Percentiles rank a stretch among this genome's conserved stretches.
phyloP scores from a whole-genome alignment of 495 filamentous ascomycete species.

The Amorphotheca resinae region DNA sequence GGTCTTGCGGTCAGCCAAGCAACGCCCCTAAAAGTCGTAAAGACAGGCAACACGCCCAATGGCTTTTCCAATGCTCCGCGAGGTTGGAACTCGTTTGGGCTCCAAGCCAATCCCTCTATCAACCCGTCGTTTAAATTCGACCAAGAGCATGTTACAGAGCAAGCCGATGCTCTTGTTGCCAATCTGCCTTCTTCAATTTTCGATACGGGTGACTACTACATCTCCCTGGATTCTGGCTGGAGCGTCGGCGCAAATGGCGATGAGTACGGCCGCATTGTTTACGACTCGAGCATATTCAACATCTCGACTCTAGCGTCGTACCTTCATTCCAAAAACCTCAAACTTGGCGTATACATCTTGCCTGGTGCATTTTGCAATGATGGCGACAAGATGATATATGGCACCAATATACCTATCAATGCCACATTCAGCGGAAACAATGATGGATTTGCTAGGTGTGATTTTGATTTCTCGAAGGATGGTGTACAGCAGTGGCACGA shows the following conservation, averaged over 20 bases:
- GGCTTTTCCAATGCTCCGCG: conserved; percentile 14
- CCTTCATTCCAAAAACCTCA: conserved; percentile 19
- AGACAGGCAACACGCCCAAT: conserved; percentile 4
- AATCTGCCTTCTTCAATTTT: background rate
- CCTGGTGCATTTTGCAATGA: conserved; percentile 21
- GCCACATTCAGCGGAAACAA: conserved; percentile 20
- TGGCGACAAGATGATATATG: conserved; percentile 17
- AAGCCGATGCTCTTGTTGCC: conserved; percentile 6
- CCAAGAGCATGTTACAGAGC: conserved; percentile 1
- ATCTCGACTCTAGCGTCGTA: conserved; percentile 14
- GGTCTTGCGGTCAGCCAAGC: no score
- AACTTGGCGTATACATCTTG: conserved; percentile 22
- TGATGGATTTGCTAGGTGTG: conserved; percentile 14
- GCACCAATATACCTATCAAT: conserved; percentile 21
- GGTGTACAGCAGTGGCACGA: conserved; percentile 24
- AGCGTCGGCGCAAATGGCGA: background rate
- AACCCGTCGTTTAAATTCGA: background rate
- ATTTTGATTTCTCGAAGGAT: conserved; percentile 21
- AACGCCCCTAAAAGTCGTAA: conserved; percentile 1
- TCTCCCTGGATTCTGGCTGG: conserved; percentile 24
- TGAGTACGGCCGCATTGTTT: conserved; percentile 21
- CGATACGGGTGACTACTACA: conserved; percentile 1
- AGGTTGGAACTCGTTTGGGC: conserved; percentile 19
- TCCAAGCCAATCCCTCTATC: conserved; percentile 7
- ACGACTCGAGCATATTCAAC: conserved; percentile 18